phyloP scores from a whole-genome alignment of 2,329 filamentous ascomycete species.

The Tolypocladium ovalisporum region DNA sequence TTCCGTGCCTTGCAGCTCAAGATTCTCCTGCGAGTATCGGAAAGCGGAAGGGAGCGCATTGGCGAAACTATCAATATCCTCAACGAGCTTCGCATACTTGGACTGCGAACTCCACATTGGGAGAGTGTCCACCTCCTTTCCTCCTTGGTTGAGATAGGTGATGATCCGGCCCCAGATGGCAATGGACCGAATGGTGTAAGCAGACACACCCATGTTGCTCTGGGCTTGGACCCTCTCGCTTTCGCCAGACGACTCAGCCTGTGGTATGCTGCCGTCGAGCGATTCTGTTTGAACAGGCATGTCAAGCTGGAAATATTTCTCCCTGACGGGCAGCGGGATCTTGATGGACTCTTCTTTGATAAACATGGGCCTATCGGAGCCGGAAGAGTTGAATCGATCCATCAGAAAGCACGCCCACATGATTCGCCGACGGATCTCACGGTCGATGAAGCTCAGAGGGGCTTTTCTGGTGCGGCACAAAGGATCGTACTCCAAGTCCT shows the following conservation, averaged over 20 bases:
- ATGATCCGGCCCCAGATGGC: slow-evolving; percentile 85
- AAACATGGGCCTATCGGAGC: slow-evolving; percentile 84
- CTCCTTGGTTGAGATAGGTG: slow-evolving; percentile 82
- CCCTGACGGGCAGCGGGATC: slow-evolving; percentile 83
- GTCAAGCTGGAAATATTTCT: slow-evolving; percentile 82
- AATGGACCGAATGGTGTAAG: slow-evolving; percentile 78
- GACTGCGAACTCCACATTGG: slow-evolving; percentile 80
- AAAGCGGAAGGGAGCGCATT: slow-evolving; percentile 58
- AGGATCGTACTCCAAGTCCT: slow-evolving; percentile 77
- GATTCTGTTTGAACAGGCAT: slow-evolving; percentile 82
- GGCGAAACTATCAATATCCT: slow-evolving; percentile 60
- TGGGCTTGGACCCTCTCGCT: slow-evolving; percentile 54
- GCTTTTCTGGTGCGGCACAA: slow-evolving; percentile 48
- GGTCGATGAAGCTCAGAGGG: slow-evolving; percentile 78
- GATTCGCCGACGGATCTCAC: slow-evolving; percentile 81
- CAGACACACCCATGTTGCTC: slow-evolving; percentile 88
- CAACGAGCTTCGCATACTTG: slow-evolving; percentile 58
- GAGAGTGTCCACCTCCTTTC: slow-evolving; percentile 64
- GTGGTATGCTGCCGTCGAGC: slow-evolving; percentile 59
- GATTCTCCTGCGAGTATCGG: slow-evolving; percentile 69
- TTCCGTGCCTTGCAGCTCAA: slow-evolving; percentile 74
- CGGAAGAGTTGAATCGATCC: slow-evolving; percentile 95
- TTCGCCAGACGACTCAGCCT: slow-evolving; percentile 50
- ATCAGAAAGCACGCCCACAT: slow-evolving; percentile 99
- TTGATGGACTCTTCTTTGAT: slow-evolving; percentile 81